Conservation (phyloP, 495 filamentous ascomycete genomes). For the Podospora pseudopauciseta region DNA sequence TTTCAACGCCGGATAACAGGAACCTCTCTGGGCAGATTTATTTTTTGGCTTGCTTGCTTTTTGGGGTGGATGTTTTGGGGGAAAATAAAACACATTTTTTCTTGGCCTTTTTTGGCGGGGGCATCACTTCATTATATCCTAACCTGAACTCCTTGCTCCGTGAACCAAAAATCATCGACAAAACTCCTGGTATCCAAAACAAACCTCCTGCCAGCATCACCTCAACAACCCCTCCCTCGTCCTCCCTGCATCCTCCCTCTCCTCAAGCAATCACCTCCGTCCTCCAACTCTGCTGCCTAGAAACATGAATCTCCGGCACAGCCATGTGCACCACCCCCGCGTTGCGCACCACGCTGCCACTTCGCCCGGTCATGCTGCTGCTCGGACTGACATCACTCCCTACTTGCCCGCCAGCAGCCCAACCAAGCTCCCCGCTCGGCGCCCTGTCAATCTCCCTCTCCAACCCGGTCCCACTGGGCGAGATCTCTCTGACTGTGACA, state of each 20-base stretch:
- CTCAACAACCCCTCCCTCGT: conserved; percentile 14
- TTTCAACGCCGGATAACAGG: neutral
- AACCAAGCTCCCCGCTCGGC: conserved; percentile 42
- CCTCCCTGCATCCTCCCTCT: conserved; percentile 11
- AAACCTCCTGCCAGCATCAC: neutral
- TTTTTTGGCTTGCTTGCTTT: neutral
- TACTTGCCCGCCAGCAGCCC: conserved; percentile 15
- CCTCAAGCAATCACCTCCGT: conserved; percentile 20
- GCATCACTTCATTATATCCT: neutral
- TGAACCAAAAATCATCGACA: neutral
- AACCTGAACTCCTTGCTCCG: neutral
- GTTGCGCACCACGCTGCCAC: conserved; percentile 17
- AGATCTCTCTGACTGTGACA: neutral
- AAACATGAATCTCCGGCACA: conserved; percentile 7
- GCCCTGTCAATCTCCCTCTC: conserved; percentile 35
- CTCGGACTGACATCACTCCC: conserved; percentile 13
- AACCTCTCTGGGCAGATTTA: neutral
- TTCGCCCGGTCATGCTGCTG: conserved; percentile 25
- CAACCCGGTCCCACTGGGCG: conserved; percentile 3
- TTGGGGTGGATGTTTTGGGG: neutral
- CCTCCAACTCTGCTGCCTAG: conserved; percentile 24
- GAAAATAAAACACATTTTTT: neutral
- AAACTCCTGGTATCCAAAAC: neutral
- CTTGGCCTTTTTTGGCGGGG: neutral
- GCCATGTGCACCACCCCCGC: neutral